These are phyloP conservation scores for Crotalaria pallida DNA, from an alignment of 306 rosid genomes.

Conservation along the genomic window DNA sequence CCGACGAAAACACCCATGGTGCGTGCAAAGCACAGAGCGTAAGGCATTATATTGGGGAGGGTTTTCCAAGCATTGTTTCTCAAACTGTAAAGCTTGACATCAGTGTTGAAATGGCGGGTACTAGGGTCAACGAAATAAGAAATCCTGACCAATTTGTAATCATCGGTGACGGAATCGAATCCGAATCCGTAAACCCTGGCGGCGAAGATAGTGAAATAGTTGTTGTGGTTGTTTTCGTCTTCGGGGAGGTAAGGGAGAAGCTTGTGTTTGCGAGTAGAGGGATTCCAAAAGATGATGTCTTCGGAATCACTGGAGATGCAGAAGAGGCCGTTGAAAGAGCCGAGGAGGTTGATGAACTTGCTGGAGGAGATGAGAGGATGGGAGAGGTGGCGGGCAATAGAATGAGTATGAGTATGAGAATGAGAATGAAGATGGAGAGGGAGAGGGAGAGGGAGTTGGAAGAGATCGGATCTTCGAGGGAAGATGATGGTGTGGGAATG, in stretches of 20 bases:
- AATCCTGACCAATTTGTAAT: constrained; percentile 54
- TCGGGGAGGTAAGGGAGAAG: constrained; percentile 41
- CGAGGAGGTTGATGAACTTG: constrained; percentile 45
- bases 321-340: constrained; percentile 56
- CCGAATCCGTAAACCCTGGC: constrained; percentile 60
- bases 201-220: constrained; percentile 3
- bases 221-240: constrained; percentile 7
- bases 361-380: constrained; percentile 83
- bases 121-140: constrained; percentile 45
- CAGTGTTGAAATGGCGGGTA: constrained; percentile 23
- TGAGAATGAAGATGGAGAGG: too few relatives aligned
- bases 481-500: constrained; percentile 36
- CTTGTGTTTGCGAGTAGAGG: constrained; percentile 37
- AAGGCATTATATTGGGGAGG: constrained; percentile 48
- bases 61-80: constrained; percentile 46
- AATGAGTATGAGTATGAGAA: too few relatives aligned
- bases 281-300: constrained; percentile 77
- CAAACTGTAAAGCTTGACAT: constrained; percentile 48
- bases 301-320: constrained; percentile 66
- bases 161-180: constrained; percentile 33
- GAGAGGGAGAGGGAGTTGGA: constrained; percentile 11
- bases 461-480: constrained; percentile 43
- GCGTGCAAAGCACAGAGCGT: constrained; percentile 38
- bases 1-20: constrained; percentile 54
- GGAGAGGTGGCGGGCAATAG: constrained; percentile 37